These are phyloP conservation scores for Postia placenta DNA, from an alignment of 768 basidiomycete species.

Conservation along the genomic window DNA sequence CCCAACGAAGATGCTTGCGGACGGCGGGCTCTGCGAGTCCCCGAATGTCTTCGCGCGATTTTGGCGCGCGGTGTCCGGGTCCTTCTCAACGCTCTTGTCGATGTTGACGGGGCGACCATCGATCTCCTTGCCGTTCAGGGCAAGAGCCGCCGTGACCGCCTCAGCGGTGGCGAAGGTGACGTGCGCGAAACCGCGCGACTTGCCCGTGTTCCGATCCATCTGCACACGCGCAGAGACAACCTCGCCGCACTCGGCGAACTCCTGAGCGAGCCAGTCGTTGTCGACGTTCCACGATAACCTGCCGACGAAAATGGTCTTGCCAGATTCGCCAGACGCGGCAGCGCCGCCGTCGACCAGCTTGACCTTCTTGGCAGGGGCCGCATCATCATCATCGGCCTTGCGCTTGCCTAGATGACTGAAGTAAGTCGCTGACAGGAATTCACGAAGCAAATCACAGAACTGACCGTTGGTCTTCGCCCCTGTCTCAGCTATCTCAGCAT, in stretches of 20 bases:
- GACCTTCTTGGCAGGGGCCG: constrained; percentile 70
- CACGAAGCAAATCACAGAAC: neutral
- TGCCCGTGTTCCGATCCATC: constrained; percentile 74
- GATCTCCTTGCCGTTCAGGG: constrained; percentile 80
- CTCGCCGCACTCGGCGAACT: constrained; percentile 87
- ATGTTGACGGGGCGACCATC: constrained; percentile 88
- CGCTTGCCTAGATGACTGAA: constrained; percentile 52
- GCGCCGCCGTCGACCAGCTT: constrained; percentile 63
- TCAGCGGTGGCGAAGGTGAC: constrained; percentile 68
- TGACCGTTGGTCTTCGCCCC: constrained; percentile 23
- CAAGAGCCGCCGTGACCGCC: constrained; percentile 77
- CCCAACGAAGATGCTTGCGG: constrained; percentile 81
- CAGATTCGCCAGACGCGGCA: constrained; percentile 36
- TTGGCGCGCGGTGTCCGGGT: constrained; percentile 51
- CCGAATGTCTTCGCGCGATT: constrained; percentile 74
- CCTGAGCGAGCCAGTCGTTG: constrained; percentile 88
- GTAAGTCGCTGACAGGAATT: neutral
- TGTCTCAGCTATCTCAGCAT: constrained; percentile 55
- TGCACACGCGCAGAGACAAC: constrained; percentile 86
- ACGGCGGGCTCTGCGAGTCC: constrained; percentile 62
- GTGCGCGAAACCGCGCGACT: constrained; percentile 81
- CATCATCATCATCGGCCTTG: constrained; percentile 63
- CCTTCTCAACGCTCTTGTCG: constrained; percentile 65
- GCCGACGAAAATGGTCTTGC: constrained; percentile 84
- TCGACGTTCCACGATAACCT: constrained; percentile 95